These are phyloP conservation scores for Xanthoconium stramineum DNA, from an alignment of 768 basidiomycete genomes.

Conservation along the genomic window DNA sequence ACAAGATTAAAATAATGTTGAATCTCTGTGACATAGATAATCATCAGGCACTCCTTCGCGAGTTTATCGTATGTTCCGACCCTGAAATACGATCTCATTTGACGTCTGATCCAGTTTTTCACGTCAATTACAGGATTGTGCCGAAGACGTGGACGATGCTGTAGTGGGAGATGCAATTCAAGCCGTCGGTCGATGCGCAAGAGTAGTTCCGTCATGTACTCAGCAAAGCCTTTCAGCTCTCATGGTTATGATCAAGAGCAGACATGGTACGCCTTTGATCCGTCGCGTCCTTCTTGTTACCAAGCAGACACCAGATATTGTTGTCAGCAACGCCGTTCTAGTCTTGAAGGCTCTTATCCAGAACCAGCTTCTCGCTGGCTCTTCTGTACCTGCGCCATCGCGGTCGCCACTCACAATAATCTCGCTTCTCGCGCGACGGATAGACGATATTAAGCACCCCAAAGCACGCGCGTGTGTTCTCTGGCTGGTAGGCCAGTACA, in stretches of 20 bases:
- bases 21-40: constrained; percentile 64
- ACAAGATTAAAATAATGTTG: constrained; percentile 75
- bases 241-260: constrained; percentile 75
- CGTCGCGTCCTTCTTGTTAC: not conserved
- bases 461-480: constrained; percentile 84
- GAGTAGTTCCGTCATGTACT: constrained; percentile 61
- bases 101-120: not conserved
- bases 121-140: constrained; percentile 58
- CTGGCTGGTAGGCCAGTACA: constrained; percentile 93
- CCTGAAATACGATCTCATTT: not conserved
- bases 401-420: constrained; percentile 62
- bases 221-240: constrained; percentile 73
- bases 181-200: constrained; percentile 77
- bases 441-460: constrained; percentile 77
- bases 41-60: constrained; percentile 67
- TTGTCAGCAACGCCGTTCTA: constrained; percentile 78
- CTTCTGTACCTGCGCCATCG: constrained; percentile 26
- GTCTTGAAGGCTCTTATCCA: constrained; percentile 86
- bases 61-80: constrained; percentile 68
- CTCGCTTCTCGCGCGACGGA: constrained; percentile 68
- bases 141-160: constrained; percentile 70
- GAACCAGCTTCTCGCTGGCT: constrained; percentile 45
- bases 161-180: constrained; percentile 71
- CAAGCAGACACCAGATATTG: constrained; percentile 49
- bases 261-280: constrained; percentile 51